A percentile compares a stretch with the other conserved stretches of the same genome.
These are phyloP conservation scores for Pisolithus microcarpus DNA, from an alignment of 768 basidiomycete genomes.

Conservation along the genomic window DNA sequence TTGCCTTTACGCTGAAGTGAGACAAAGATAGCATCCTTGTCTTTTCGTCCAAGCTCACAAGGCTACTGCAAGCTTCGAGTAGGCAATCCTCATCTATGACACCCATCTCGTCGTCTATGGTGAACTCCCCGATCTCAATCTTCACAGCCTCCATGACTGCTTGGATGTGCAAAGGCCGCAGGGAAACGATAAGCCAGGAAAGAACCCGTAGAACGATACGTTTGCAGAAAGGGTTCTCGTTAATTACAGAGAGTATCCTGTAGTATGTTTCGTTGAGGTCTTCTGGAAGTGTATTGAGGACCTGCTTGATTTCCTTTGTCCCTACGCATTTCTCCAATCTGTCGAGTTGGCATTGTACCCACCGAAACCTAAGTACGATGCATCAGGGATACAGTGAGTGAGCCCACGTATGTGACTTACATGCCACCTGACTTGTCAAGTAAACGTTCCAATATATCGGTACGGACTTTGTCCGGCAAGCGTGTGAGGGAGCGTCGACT, in stretches of 20 bases:
- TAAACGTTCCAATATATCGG: conserved; percentile 4
- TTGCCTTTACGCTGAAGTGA: conserved; percentile 20
- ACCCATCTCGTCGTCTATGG: conserved; percentile 3
- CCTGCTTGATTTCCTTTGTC: conserved; percentile 4
- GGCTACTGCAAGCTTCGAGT: conserved; percentile 10
- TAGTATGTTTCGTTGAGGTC: conserved; percentile 17
- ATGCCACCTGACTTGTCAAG: conserved; percentile 13
- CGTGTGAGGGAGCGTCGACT: conserved; percentile 5
- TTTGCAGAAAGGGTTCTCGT: background rate
- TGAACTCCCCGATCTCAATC: conserved; percentile 4
- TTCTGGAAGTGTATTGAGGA: conserved; percentile 10
- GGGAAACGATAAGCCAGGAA: conserved; percentile 12
- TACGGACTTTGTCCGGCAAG: conserved; percentile 5
- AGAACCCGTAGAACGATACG: conserved; percentile 7
- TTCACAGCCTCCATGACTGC: conserved; percentile 11
- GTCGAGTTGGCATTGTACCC: conserved; percentile 18
- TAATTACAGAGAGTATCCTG: conserved; percentile 12
- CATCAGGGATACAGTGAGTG: background rate
- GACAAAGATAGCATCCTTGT: conserved; percentile 9
- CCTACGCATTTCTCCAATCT: conserved; percentile 7
- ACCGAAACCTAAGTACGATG: conserved; percentile 11
- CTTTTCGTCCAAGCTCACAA: conserved; percentile 10
- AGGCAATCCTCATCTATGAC: conserved; percentile 5
- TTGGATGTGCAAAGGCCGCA: conserved; percentile 8
- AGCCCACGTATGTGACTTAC: conserved; percentile 1